Base-by-base conservation (phyloP, 768 basidiomycete genomes). In the Suillus subluteus region DNA sequence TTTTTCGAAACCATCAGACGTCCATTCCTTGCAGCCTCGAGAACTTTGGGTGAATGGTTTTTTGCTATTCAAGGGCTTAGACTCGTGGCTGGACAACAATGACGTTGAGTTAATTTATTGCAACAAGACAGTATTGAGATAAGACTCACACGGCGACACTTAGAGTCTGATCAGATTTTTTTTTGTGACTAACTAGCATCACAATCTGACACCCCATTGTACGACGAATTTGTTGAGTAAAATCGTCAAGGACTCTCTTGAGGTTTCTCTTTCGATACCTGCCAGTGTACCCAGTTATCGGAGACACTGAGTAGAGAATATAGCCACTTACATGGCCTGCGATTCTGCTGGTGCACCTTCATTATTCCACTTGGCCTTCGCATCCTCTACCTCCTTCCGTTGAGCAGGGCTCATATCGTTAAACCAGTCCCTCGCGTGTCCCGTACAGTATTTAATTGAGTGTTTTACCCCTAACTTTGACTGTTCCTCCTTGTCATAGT, bases 191-290 rank as follows among this genome's bases (percentile, higher is more conserved):
- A n/a, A n/a, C n/a, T n/a, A n/a, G n/a, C n/a, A n/a, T n/a, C n/a
- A n/a, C n/a, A n/a, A 46, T 30, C 18, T 3, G 5, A n/a, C 41
- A 32, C n/a, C 62, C 62, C 62, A 62, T 62, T 6, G 62, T 62
- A 30, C 6, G 26, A 54, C 52, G 15, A 16, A 54, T 18, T 54
- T 54, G 30, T 26, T 54, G 15, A 16, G 52, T 30, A 54, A 54
- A 54, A 16, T 54, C 26, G 0, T 54, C 16, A 8, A 54, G 16
- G 26, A 30, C 26, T 54, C 16, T 54, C 18, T 46, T 62, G 40
- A 62, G 62, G 18, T 62, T 62, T 16, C 41, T 50, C 48, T 30
- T 62, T 6, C 8, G 30, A 40, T 62, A 62, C 21, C 62, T 62
- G 40, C 26, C n/a, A 46, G 11, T 55, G 18, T 32, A 50, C 48